Conservation (phyloP, 2,329 filamentous ascomycete genomes). For the Penicillium sp. region DNA sequence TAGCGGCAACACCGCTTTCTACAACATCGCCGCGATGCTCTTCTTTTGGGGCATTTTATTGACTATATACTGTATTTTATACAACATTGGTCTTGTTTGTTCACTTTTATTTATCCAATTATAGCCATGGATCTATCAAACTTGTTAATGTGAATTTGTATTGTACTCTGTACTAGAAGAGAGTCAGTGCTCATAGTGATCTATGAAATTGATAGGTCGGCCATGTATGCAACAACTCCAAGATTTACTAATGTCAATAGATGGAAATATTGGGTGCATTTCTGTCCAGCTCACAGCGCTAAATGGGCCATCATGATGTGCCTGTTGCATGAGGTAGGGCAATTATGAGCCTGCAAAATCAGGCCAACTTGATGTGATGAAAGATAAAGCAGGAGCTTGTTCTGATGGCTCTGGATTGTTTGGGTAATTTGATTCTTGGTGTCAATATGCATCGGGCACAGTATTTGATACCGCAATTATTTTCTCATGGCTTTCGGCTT, state of each 20-base stretch:
- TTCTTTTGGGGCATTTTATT: neutral
- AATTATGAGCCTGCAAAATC: neutral
- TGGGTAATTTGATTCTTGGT: neutral
- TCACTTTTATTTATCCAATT: no score
- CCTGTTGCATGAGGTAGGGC: neutral
- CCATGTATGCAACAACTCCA: neutral
- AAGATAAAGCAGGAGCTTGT: neutral
- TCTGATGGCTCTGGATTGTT: neutral
- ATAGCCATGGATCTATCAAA: no score
- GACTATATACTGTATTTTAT: neutral
- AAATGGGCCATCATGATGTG: neutral
- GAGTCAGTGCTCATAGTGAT: neutral
- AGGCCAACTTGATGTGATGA: no score
- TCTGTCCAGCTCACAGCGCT: neutral
- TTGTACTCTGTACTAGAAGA: neutral
- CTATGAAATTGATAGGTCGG: neutral
- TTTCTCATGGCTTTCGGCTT: conserved; percentile 48
- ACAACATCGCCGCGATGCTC: conserved; percentile 5
- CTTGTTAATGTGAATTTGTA: no score
- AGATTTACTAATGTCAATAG: no score
- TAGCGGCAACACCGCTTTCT: conserved; percentile 27
- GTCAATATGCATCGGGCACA: no score
- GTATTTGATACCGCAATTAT: conserved; percentile 17
- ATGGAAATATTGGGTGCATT: neutral
- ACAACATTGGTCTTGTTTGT: neutral